Evolutionary conservation across 1,284 basidiomycete species (phyloP).

Genomic region (Ustilago trichophora): DNA sequence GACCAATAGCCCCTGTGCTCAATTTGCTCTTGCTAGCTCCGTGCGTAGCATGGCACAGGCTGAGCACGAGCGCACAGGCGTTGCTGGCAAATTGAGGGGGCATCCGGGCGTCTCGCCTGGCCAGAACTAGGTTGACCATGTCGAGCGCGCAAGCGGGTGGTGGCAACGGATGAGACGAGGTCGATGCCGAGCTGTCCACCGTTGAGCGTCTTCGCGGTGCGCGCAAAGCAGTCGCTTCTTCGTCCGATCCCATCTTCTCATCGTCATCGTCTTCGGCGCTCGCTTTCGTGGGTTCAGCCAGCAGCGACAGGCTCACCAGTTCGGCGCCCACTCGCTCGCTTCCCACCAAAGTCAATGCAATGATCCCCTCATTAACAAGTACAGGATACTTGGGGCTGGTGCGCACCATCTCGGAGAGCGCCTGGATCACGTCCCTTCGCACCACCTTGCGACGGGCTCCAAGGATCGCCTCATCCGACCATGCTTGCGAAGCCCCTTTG

Average conservation of each 20-base stretch:
- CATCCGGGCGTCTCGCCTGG: constrained; percentile 56
- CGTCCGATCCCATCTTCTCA: constrained; percentile 18
- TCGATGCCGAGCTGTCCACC: constrained; percentile 34
- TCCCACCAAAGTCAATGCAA: constrained; percentile 81
- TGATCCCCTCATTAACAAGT: constrained; percentile 86
- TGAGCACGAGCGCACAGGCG: constrained; percentile 46
- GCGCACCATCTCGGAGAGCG: constrained; percentile 78
- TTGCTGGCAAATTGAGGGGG: constrained; percentile 57
- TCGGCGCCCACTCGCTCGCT: constrained; percentile 75
- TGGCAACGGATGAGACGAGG: constrained; percentile 35
- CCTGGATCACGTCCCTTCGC: constrained; percentile 54
- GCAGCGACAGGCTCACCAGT: constrained; percentile 60
- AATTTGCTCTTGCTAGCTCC: not conserved
- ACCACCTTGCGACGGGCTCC: constrained; percentile 20
- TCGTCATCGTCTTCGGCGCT: constrained; percentile 14
- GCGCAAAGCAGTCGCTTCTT: constrained; percentile 7
- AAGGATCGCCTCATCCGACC: not conserved
- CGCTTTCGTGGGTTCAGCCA: constrained; percentile 24
- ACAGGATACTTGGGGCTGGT: constrained; percentile 82
- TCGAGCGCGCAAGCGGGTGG: constrained; percentile 44
- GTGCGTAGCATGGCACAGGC: constrained; percentile 20
- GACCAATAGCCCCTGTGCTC: constrained; percentile 21
- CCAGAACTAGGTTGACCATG: constrained; percentile 55
- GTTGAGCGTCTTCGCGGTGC: constrained; percentile 29
- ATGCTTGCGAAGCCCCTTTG: not conserved